These are phyloP conservation scores for Miamiensis avidus DNA, from an alignment of 169 alveolate species.

Conservation along the genomic window DNA sequence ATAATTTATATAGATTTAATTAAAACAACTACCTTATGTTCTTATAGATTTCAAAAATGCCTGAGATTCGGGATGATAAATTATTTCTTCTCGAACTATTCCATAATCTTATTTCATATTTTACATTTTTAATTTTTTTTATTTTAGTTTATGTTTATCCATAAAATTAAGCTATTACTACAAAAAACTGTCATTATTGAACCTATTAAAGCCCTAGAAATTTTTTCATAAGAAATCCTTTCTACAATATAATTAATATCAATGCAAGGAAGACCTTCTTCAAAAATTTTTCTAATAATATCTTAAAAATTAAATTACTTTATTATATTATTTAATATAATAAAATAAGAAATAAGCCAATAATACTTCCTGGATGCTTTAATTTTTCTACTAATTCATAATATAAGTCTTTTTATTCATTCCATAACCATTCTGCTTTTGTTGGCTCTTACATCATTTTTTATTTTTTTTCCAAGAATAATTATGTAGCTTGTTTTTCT, in stretches of 20 bases:
- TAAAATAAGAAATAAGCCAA: too few relatives aligned
- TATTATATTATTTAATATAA: too few relatives aligned
- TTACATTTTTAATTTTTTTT: neutral
- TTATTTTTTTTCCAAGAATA: neutral
- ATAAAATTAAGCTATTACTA: neutral
- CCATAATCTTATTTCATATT: neutral
- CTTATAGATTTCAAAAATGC: too few relatives aligned
- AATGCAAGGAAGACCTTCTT: neutral
- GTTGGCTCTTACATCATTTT: neutral
- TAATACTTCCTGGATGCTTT: neutral
- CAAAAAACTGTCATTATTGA: neutral
- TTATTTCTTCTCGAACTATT: neutral
- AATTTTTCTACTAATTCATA: neutral
- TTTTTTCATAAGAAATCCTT: neutral
- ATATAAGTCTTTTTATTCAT: neutral
- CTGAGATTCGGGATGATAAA: neutral
- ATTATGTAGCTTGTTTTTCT: neutral
- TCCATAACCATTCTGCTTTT: neutral
- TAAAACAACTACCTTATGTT: neutral
- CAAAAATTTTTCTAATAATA: neutral
- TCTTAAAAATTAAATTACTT: neutral
- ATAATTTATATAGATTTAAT: too few relatives aligned
- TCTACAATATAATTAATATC: neutral
- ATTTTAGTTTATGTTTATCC: neutral
- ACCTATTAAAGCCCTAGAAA: neutral